Evolutionary conservation across 139 green algal genomes (phyloP), one percentile per base, ranked within the genome.

Genomic region (Picocystis salinarum): DNA sequence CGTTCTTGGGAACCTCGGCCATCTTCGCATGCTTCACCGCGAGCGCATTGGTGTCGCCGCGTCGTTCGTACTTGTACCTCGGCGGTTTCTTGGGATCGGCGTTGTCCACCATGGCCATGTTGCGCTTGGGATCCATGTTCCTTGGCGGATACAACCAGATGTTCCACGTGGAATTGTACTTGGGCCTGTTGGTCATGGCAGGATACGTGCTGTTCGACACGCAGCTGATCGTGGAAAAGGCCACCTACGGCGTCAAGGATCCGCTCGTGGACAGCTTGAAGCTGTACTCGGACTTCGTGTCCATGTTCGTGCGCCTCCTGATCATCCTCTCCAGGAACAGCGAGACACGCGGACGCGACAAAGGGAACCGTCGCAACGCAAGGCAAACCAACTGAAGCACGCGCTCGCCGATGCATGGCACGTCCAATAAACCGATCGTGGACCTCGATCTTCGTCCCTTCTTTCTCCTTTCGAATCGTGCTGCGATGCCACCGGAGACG

Each of bases 131-230:
- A 34, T 53, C 48, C 31, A 72, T 51, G 41, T 27, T 77, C 10
- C 46, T 73, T 18, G 61, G 65, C 39, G 39, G 40, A 18, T 24
- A 57, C 9, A 28, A n/a, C 1, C 26, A 67, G 22, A 25, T 52
- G 0, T 76, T 66, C 28, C 12, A 56, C 28, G 33, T 60, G 6
- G 73, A 78, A 58, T 61, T 81, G 19, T 82, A 82, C 40, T 15
- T 49, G 0, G 75, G 75, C 11, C 66, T 85, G 45, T 28, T 68
- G 12, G 50, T 80, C 1, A 82, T 86, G 34, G 9, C 57, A 11
- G 60, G 52, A 17, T 83, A 85, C 15, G 58, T 85, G 17, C 33
- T 85, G 23, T 72, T 76, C 31, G 74, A 85, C 61, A 80, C 75
- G 2, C 54, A 62, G 20, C n/a, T 71, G 13, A 73, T 76, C 25